Conservation (phyloP, 495 filamentous ascomycete species). For the Pyrenula aspistea region DNA sequence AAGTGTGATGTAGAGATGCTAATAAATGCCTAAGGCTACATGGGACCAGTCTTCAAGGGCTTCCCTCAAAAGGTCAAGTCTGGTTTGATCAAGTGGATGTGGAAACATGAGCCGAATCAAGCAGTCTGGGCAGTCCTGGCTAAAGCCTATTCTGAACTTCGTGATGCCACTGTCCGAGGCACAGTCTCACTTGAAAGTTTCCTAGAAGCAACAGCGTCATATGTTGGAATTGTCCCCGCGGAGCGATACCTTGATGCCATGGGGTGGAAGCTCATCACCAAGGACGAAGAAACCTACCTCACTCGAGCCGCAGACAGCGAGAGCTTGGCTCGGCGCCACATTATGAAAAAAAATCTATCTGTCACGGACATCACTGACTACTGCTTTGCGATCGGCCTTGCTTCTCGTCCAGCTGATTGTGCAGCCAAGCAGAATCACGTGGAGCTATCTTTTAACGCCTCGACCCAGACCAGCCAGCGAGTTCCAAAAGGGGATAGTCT, state of each 20-base stretch:
- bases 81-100: constrained; percentile 23
- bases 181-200: constrained; percentile 25
- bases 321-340: constrained; percentile 2
- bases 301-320: constrained; percentile 3
- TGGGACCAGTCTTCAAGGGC: constrained; percentile 22
- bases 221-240: constrained; percentile 25
- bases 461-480: not conserved
- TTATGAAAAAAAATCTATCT: constrained; percentile 17
- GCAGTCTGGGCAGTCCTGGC: constrained; percentile 35
- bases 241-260: constrained; percentile 24
- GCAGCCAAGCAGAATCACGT: not conserved
- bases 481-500: not conserved
- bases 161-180: constrained; percentile 25
- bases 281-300: constrained; percentile 12
- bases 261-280: constrained; percentile 21
- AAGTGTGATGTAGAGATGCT: not conserved
- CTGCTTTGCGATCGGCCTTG: constrained; percentile 18
- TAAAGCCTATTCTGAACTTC: constrained; percentile 35
- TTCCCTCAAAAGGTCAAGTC: constrained; percentile 33
- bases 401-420: constrained; percentile 2
- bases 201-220: constrained; percentile 19
- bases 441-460: not conserved
- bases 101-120: constrained; percentile 31
- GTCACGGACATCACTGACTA: constrained; percentile 20
- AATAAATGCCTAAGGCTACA: constrained; percentile 23